phyloP scores from a whole-genome alignment of 768 basidiomycete genomes.

The Pisolithus orientalis region DNA sequence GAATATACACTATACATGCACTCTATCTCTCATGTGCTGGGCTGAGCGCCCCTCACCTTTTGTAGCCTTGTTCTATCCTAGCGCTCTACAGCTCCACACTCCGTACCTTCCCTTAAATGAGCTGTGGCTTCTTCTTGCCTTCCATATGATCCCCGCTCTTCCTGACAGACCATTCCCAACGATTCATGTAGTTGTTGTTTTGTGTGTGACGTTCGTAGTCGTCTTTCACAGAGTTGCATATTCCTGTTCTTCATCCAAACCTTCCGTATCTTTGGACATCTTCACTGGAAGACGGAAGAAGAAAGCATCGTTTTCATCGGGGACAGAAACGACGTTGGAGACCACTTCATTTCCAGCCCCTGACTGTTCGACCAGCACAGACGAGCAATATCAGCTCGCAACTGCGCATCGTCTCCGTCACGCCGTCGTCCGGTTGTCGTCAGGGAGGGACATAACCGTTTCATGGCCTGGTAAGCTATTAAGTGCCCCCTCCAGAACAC shows the following conservation, averaged over 20 bases:
- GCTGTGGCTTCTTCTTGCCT: background rate
- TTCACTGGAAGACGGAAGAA: too few relatives aligned
- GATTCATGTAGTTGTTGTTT: background rate
- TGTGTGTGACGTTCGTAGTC: background rate
- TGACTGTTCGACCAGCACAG: too few relatives aligned
- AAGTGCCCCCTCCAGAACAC: background rate
- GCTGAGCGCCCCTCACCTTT: slow-evolving; percentile 4
- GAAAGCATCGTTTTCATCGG: too few relatives aligned
- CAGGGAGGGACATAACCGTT: background rate
- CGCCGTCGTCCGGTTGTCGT: background rate
- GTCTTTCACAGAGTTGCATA: background rate
- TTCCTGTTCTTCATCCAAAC: background rate
- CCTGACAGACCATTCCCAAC: background rate
- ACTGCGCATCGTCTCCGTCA: background rate
- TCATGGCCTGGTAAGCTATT: background rate
- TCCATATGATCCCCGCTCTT: slow-evolving; percentile 3
- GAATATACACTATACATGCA: slow-evolving; percentile 4
- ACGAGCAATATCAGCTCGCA: background rate
- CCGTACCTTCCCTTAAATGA: slow-evolving; percentile 1
- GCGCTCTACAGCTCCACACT: slow-evolving; percentile 5
- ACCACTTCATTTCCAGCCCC: too few relatives aligned
- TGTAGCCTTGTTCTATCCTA: slow-evolving; percentile 7
- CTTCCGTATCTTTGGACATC: too few relatives aligned
- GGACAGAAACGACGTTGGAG: too few relatives aligned
- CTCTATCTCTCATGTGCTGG: background rate